These are phyloP conservation scores for Cryptococcus hybrid DNA, from an alignment of 1,284 basidiomycete genomes.

Conservation along the genomic window DNA sequence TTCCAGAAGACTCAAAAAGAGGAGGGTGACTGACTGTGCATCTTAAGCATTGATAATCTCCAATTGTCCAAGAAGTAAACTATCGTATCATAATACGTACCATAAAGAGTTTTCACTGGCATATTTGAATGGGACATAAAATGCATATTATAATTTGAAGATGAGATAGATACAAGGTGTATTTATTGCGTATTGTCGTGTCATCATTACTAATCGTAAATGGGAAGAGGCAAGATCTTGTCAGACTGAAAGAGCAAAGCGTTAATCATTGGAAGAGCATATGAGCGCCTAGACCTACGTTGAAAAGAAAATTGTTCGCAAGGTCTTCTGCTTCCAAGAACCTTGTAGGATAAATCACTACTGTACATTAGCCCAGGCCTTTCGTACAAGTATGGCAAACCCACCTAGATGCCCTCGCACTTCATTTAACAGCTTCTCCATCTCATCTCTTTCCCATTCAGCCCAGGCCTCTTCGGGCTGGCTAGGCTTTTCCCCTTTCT, in stretches of 20 bases:
- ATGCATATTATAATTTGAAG: too few relatives aligned
- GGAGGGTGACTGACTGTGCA: too few relatives aligned
- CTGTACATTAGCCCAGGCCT: conserved; percentile 3
- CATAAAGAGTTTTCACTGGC: too few relatives aligned
- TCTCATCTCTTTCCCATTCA: conserved; percentile 77
- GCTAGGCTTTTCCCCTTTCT: conserved; percentile 32
- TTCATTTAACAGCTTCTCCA: conserved; percentile 76
- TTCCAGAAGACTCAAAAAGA: conserved; percentile 14
- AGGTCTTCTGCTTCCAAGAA: conserved; percentile 85
- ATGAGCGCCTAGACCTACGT: conserved; percentile 49
- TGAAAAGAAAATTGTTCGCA: conserved; percentile 86
- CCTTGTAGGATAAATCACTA: conserved; percentile 75
- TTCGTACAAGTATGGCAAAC: conserved; percentile 20
- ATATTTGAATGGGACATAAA: too few relatives aligned
- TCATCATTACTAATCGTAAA: conserved; percentile 40
- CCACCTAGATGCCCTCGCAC: conserved; percentile 79
- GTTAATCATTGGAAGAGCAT: neutral
- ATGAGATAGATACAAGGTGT: too few relatives aligned
- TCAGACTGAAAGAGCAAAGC: conserved; percentile 55
- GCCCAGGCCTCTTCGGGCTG: conserved; percentile 69
- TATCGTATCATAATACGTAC: too few relatives aligned
- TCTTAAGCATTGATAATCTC: too few relatives aligned
- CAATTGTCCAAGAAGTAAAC: too few relatives aligned
- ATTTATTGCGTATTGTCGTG: too few relatives aligned
- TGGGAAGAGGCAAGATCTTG: conserved; percentile 56